Base-by-base conservation (phyloP, 257 asterid genomes). In the Gynochthodes officinalis region DNA sequence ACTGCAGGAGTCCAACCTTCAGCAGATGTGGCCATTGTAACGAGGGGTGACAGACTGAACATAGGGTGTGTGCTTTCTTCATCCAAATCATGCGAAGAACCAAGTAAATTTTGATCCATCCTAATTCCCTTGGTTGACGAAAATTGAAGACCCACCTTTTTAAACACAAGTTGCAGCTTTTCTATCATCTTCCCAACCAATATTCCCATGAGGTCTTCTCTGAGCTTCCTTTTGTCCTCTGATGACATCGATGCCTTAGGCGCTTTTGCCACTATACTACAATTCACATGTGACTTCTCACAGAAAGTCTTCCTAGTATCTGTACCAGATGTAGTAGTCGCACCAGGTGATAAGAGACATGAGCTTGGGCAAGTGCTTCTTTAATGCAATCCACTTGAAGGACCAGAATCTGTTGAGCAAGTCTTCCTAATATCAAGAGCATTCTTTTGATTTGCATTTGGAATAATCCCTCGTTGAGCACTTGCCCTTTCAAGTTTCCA, bases 1-100 rank as follows among this genome's bases (percentile, higher is more conserved):
- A 33, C 40, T 39, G 75, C 39, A 30, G 86, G 67, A 74, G 72
- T 65, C 84, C 86, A 82, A 83, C 91, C 96, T 84, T 92, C 94
- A 59, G 50, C 76, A 39, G 76, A 76, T 23, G 78, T 50, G 68
- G 73, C 74, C 76, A 82, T 37, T 46, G 84, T 21, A 5, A 76
- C 79, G 63, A 83, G 74, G 44, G 79, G 33, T 58, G 88, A 81
- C 11, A 54, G 57, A 12, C 39, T 58, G 57, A 75, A 67, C 76
- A 85, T 75, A 67, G 48, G 55, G 23, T 39, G n/a, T 0, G 60
- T 32, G 52, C 67, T 79, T 62, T 72, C 88, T 64, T 86, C 88
- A 78, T 78, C 75, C 44, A 60, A 63, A 67, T 61, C 86, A 74
- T 73, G 74, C 72, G 74, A 85, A 64, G 80, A 85, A 66, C 87